Conservation (phyloP, 192 early-diverging fungal species). For the Backusella westeae region DNA sequence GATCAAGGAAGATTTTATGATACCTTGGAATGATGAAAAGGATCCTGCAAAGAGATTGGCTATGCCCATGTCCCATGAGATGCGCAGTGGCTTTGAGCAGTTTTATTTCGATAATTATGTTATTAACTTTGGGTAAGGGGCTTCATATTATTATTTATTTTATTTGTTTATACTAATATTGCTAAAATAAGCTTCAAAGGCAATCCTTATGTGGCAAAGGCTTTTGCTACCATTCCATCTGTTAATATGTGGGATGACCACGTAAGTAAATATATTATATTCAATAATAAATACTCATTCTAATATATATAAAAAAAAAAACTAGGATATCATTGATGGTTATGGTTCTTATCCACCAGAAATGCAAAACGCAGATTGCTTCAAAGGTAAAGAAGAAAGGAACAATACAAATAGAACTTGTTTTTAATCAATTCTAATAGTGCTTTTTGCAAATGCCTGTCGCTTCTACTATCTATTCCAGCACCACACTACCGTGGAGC, state of each 20-base stretch:
- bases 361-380: constrained; percentile 64
- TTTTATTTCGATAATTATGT: constrained; percentile 36
- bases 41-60: constrained; percentile 29
- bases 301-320: background rate
- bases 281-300: background rate
- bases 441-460: constrained; percentile 61
- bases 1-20: constrained; percentile 55
- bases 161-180: background rate
- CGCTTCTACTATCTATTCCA: constrained; percentile 86
- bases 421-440: constrained; percentile 17
- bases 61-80: constrained; percentile 12
- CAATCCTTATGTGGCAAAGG: constrained; percentile 50
- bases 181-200: constrained; percentile 13
- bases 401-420: background rate
- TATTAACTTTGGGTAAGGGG: constrained; percentile 22
- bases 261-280: constrained; percentile 32
- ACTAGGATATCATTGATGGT: constrained; percentile 74
- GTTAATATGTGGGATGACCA: constrained; percentile 85
- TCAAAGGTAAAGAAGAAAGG: constrained; percentile 51
- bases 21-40: constrained; percentile 51
- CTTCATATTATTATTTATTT: background rate
- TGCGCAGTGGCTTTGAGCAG: constrained; percentile 28
- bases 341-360: constrained; percentile 81
- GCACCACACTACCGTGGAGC: constrained; percentile 65
- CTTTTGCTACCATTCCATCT: constrained; percentile 74